Evolutionary conservation across 345 rosid species (phyloP), one percentile per base, ranked within the genome.

Genomic region (Eucalyptus guilfoylei): DNA sequence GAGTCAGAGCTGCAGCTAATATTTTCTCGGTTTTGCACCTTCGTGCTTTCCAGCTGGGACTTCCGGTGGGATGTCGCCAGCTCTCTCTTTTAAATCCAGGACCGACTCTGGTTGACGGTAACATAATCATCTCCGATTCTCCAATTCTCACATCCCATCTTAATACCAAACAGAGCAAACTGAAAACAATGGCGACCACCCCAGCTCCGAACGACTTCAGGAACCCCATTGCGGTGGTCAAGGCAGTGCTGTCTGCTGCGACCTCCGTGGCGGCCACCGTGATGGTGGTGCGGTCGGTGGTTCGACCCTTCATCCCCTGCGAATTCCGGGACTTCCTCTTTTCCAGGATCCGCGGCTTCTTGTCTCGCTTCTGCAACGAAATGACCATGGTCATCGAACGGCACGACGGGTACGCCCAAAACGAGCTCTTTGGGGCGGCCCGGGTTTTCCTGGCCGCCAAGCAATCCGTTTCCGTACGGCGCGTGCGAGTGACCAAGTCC

Each of bases 221-320:
- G 58, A 52, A 52, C 24, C 9, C 24, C 58, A 8, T 8, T 8
- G 94, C 93, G 88, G 89, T 91, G 34, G 95, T 91, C 62, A 94
- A 91, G 90, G 91, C 91, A 26, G 89, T 92, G 37, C 85, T 95
- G 42, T 92, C 97, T 49, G 90, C 96, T 1, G 95, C 94, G 1
- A 93, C 95, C 60, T 95, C 97, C 4, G 92, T 93, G 45, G 93
- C 95, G 4, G 95, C 93, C 60, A 92, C 95, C 30, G 90, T 91
- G 34, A 90, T 95, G 95, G 88, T 49, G 24, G 92, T 91, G 86
- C 94, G 92, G 19, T 92, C 97, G 3, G 62, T 94, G 19, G 92
- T 91, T 87, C 80, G 88, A 49, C 94, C 93, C 14, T 89, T 93
- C 49, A 47, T 95, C 54, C 97, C 97, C 87, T 47, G 52, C 19